A percentile compares a stretch with the other conserved stretches of the same genome.
phyloP scores from a whole-genome alignment of 805 yeast genomes.

The Metschnikowia corniflorae region DNA sequence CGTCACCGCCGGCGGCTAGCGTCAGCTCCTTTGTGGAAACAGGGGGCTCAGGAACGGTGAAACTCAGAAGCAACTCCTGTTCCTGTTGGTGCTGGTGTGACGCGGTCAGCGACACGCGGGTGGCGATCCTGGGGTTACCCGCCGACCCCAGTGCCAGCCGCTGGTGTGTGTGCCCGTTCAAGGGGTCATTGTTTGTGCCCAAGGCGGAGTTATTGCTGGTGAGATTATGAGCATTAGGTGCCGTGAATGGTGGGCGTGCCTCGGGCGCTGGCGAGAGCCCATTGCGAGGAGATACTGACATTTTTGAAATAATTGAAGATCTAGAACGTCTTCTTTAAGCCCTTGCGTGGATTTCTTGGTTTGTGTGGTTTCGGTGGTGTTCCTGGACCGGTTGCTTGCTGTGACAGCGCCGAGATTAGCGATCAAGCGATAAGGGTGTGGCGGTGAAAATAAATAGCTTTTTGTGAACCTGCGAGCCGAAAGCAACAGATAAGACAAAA shows the following conservation, averaged over 20 bases:
- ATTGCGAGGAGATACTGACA: constrained; percentile 1
- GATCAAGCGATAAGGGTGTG: too few species aligned
- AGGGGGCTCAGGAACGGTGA: constrained; percentile 42
- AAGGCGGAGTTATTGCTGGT: not conserved
- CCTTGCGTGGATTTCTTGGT: too few species aligned
- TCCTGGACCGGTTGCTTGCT: too few species aligned
- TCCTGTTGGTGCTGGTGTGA: constrained; percentile 43
- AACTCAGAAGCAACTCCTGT: constrained; percentile 38
- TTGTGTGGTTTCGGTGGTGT: too few species aligned
- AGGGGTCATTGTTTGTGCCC: not conserved
- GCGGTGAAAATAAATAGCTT: too few species aligned
- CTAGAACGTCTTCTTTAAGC: too few species aligned
- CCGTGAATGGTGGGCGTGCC: not conserved
- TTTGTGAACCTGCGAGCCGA: too few species aligned
- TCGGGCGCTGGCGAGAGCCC: constrained; percentile 1
- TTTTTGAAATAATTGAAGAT: too few species aligned
- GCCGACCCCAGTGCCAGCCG: not conserved
- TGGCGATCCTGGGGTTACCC: not conserved
- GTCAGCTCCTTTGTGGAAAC: constrained; percentile 36
- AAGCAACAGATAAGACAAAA: too few species aligned
- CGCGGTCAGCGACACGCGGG: constrained; percentile 25
- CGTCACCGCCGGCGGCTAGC: constrained; percentile 24
- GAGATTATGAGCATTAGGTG: too few species aligned
- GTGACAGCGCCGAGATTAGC: too few species aligned
- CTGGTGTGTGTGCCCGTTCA: not conserved